Conservation (phyloP, 73 alveolate genomes). For the Vitrella brassicaformis region DNA sequence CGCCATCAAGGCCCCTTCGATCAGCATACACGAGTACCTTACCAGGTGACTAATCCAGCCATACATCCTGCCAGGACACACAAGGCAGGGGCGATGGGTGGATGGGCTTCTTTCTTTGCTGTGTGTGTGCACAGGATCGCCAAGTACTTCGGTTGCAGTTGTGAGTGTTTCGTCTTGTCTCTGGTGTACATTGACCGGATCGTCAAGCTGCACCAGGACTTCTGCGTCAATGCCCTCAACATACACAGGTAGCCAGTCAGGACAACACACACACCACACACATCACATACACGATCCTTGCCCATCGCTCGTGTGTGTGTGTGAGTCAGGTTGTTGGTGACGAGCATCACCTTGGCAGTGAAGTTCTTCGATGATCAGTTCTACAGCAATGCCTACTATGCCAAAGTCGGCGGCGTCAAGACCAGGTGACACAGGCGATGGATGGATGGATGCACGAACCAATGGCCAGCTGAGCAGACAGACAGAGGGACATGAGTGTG, state of each 20-base stretch:
- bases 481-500: no score
- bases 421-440: no score
- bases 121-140: not conserved
- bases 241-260: not conserved
- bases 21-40: not conserved
- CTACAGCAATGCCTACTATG: slow-evolving; percentile 1
- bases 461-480: no score
- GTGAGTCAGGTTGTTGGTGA: not conserved
- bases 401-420: not conserved
- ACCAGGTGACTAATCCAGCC: no score
- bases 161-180: not conserved
- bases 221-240: not conserved
- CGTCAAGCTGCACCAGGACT: not conserved
- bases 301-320: not conserved
- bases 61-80: no score
- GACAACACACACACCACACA: not conserved
- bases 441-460: no score
- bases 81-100: no score
- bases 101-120: not conserved
- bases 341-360: not conserved
- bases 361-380: not conserved
- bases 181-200: not conserved
- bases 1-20: not conserved
- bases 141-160: not conserved
- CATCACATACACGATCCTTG: not conserved